Conservation (phyloP, 257 asterid species). For the Eucommia ulmoides region DNA sequence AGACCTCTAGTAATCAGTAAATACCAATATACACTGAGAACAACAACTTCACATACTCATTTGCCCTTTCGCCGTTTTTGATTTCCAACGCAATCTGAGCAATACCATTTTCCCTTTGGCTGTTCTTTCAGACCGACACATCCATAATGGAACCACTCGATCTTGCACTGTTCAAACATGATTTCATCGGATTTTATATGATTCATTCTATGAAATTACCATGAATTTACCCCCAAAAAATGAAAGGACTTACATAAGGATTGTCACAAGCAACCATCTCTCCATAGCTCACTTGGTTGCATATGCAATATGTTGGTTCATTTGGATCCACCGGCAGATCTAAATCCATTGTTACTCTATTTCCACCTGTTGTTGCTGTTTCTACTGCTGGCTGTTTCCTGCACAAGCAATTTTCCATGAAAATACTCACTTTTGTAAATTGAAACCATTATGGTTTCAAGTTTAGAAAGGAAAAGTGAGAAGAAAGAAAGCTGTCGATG, state of each 20-base stretch:
- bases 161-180: slow-evolving; percentile 94
- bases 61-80: slow-evolving; percentile 56
- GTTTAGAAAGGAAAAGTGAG: no score
- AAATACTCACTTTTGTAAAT: no score
- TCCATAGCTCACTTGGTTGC: slow-evolving; percentile 99
- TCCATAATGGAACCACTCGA: slow-evolving; percentile 95
- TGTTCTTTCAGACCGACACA: slow-evolving; percentile 89
- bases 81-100: slow-evolving; percentile 67
- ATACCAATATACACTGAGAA: no score
- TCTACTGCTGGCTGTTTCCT: slow-evolving; percentile 73
- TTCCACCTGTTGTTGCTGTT: slow-evolving; percentile 32
- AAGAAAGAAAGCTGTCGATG: no score
- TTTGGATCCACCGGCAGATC: slow-evolving; percentile 97
- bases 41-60: slow-evolving; percentile 3
- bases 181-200: slow-evolving; percentile 8
- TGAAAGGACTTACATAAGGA: slow-evolving; percentile 47
- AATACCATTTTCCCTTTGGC: slow-evolving; percentile 97
- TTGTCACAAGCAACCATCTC: slow-evolving; percentile 99
- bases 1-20: no score
- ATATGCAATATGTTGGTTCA: slow-evolving; percentile 89
- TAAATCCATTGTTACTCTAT: slow-evolving; percentile 58
- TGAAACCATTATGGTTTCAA: no score
- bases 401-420: no score
- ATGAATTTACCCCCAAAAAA: no score
- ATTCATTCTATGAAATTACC: no score